Conservation (phyloP, 805 yeast genomes). For the Candida succiphila region DNA sequence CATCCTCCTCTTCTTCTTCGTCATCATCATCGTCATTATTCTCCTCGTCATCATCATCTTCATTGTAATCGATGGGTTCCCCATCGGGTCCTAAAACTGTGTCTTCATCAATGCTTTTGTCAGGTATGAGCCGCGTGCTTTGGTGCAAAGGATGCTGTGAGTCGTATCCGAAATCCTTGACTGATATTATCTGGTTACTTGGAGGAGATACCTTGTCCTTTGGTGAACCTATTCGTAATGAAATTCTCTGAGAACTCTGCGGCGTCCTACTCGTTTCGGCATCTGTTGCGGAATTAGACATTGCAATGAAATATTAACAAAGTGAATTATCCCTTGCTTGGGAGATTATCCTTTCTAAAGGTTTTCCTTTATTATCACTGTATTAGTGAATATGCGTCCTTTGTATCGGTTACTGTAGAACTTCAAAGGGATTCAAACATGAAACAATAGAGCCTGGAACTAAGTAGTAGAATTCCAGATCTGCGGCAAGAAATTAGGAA, state of each 20-base stretch:
- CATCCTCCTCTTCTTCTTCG: conserved; percentile 14
- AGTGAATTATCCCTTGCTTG: not conserved
- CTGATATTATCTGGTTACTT: conserved; percentile 27
- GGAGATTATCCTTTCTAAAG: not conserved
- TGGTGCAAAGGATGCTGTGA: conserved; percentile 59
- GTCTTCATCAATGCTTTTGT: conserved; percentile 6
- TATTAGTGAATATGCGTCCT: too few relatives aligned
- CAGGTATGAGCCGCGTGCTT: conserved; percentile 32
- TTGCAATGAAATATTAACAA: not conserved
- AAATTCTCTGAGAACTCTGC: too few relatives aligned
- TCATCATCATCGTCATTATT: conserved; percentile 9
- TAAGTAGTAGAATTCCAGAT: too few relatives aligned
- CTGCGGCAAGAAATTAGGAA: too few relatives aligned
- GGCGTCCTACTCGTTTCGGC: too few relatives aligned
- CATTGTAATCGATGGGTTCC: not conserved
- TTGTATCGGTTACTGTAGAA: too few relatives aligned
- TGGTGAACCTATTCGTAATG: too few relatives aligned
- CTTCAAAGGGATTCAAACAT: too few relatives aligned
- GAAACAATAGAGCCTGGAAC: too few relatives aligned
- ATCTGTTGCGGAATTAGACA: too few relatives aligned
- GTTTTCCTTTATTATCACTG: too few relatives aligned
- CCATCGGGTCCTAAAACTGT: not conserved
- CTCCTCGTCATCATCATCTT: conserved; percentile 2
- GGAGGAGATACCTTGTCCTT: too few relatives aligned
- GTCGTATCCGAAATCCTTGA: conserved; percentile 79